Evolutionary conservation across 108 stramenopile genomes (phyloP).

Genomic region (Cyclostephanos tholiformis): DNA sequence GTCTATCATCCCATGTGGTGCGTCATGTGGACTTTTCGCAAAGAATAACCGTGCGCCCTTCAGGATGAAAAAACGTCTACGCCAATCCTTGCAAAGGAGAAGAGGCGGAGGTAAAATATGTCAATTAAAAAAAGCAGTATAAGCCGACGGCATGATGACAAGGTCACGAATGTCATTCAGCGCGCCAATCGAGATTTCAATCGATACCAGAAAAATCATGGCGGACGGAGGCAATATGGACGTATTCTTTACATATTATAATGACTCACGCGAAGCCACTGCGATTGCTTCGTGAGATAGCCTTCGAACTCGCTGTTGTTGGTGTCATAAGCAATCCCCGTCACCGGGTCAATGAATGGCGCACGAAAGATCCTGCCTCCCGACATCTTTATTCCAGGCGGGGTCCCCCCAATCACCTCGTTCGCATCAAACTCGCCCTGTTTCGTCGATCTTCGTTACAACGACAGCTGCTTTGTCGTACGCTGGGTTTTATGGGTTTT

Average conservation of each 20-base stretch:
- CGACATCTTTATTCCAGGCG: neutral
- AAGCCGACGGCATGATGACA: neutral
- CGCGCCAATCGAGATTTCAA: neutral
- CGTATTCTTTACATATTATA: slow-evolving; percentile 6
- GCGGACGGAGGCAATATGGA: neutral
- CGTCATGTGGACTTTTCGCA: slow-evolving; percentile 75
- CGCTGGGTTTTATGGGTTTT: too few relatives aligned
- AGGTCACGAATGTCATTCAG: neutral
- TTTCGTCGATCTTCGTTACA: too few relatives aligned
- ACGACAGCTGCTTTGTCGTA: too few relatives aligned
- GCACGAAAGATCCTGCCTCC: slow-evolving; percentile 54
- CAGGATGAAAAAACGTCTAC: slow-evolving; percentile 97
- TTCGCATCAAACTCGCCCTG: too few relatives aligned
- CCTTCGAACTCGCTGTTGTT: slow-evolving; percentile 88
- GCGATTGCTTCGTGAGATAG: slow-evolving; percentile 89
- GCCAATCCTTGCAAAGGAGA: slow-evolving; percentile 86
- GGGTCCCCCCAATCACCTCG: too few relatives aligned
- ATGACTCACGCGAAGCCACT: slow-evolving; percentile 86
- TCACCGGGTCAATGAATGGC: slow-evolving; percentile 82
- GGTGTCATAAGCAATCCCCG: slow-evolving; percentile 85
- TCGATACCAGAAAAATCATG: neutral
- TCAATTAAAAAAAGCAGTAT: neutral
- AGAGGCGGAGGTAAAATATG: neutral
- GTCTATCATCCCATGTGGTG: slow-evolving; percentile 96
- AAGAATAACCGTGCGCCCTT: slow-evolving; percentile 98